Base-by-base conservation (phyloP, 768 basidiomycete species). In the Amanita brunnescens region DNA sequence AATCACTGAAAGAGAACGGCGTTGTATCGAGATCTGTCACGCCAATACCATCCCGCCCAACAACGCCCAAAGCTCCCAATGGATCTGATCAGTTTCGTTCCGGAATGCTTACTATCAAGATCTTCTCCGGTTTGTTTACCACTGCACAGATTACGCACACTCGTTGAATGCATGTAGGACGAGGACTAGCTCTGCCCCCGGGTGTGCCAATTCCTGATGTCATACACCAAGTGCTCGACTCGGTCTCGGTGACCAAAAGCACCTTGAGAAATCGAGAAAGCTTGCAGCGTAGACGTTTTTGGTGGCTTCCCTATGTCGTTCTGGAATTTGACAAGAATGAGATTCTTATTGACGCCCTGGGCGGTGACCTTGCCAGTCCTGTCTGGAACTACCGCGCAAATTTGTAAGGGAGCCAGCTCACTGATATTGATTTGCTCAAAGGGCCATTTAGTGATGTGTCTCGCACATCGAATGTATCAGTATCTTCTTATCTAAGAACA, bases 261-360 rank as follows among this genome's bases (percentile, higher is more conserved):
- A 78, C 80, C 6, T 77, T 79, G 5, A 84, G 81, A 66, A 86
- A 90, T 64, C 79, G 94, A 40, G 95, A 97, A 60, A 93, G 89
- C 62, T 71, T 94, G 65, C 93, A 95, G 64, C 78, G 96, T 57
- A 91, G 85, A 67, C 91, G 93, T 54, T 87, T 84, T 68, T 92
- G 91, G 91, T 93, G 88, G 89, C 77, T 99, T 32, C 96, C 96
- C 24, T 98, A 88, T 59, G 88, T 98, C 64, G 96, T 98, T 37
- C 83, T 99, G 58, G 94, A 97, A 70, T 95, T 94, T 72, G 89
- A 92, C 71, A 92, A 91, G 76, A 98, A 98, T 68, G 94, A 98
- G 67, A 84, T 98, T 59, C 71, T 99, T 57, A 85, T 98, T 51
- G 95, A 98, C 71, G 93, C 94, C 9, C 77, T 97, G 61, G 93